Conservation (phyloP, 768 basidiomycete species). For the Trametes cinnabarina region DNA sequence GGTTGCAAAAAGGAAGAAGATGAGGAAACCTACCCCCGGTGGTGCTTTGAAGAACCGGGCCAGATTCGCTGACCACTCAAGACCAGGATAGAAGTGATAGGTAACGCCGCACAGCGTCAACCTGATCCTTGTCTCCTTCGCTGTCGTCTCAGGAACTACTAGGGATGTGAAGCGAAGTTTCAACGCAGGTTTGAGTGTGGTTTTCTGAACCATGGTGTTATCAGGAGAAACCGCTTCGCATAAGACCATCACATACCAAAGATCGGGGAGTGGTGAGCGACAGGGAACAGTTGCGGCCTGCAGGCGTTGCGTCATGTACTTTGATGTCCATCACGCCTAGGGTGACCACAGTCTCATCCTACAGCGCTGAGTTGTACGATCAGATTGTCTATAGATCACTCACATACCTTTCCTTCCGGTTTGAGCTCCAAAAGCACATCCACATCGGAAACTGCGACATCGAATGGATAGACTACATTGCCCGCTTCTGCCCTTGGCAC, state of each 20-base stretch:
- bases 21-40: conserved; percentile 66
- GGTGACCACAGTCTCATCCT: conserved; percentile 73
- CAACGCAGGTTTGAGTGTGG: conserved; percentile 47
- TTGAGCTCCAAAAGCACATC: conserved; percentile 64
- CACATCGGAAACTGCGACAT: conserved; percentile 59
- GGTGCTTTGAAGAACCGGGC: conserved; percentile 72
- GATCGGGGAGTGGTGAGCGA: conserved; percentile 54
- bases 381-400: neutral
- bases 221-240: neutral
- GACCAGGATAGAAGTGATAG: conserved; percentile 57
- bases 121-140: conserved; percentile 79
- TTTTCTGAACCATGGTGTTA: conserved; percentile 16
- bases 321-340: conserved; percentile 61
- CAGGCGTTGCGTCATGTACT: conserved; percentile 46
- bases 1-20: neutral
- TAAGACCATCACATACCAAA: conserved; percentile 45
- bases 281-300: conserved; percentile 43
- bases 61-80: conserved; percentile 63
- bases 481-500: conserved; percentile 45
- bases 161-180: conserved; percentile 69
- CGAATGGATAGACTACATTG: conserved; percentile 42
- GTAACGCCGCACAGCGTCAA: conserved; percentile 64
- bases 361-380: neutral
- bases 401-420: conserved; percentile 64
- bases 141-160: conserved; percentile 52